Conservation (phyloP, 345 rosid genomes). For the Ricinus communis region DNA sequence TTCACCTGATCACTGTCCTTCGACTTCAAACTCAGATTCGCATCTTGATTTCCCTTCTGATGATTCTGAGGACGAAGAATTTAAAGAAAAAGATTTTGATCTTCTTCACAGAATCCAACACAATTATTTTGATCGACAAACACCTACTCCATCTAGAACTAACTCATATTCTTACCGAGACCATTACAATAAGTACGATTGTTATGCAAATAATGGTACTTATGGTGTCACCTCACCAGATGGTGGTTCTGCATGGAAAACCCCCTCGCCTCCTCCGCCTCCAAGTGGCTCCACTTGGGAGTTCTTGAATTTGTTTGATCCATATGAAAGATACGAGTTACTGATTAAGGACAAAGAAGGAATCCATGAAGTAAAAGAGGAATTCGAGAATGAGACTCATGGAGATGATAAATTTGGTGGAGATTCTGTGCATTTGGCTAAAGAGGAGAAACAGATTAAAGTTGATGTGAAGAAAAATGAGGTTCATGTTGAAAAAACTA, state of each 20-base stretch:
- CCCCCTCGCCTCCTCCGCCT: slow-evolving; percentile 54
- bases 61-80: slow-evolving; percentile 48
- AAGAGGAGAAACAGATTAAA: slow-evolving; percentile 4
- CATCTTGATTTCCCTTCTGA: slow-evolving; percentile 55
- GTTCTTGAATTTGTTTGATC: slow-evolving; percentile 59
- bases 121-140: slow-evolving; percentile 25
- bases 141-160: slow-evolving; percentile 10
- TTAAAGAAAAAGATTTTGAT: slow-evolving; percentile 16
- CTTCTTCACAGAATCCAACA: slow-evolving; percentile 6
- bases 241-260: slow-evolving; percentile 19
- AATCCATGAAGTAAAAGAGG: slow-evolving; percentile 2
- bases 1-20: slow-evolving; percentile 27
- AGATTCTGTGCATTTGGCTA: background rate
- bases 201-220: slow-evolving; percentile 4
- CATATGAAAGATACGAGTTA: slow-evolving; percentile 42
- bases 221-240: background rate
- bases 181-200: slow-evolving; percentile 1
- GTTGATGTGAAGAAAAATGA: background rate
- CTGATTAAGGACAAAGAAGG: slow-evolving; percentile 21
- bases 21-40: slow-evolving; percentile 42
- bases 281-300: slow-evolving; percentile 56
- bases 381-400: background rate
- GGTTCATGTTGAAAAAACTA: slow-evolving; percentile 16
- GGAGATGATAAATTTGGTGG: slow-evolving; percentile 8
- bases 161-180: background rate